Base-by-base conservation (phyloP, 148 eudicot species). In the Fagopyrum tataricum region DNA sequence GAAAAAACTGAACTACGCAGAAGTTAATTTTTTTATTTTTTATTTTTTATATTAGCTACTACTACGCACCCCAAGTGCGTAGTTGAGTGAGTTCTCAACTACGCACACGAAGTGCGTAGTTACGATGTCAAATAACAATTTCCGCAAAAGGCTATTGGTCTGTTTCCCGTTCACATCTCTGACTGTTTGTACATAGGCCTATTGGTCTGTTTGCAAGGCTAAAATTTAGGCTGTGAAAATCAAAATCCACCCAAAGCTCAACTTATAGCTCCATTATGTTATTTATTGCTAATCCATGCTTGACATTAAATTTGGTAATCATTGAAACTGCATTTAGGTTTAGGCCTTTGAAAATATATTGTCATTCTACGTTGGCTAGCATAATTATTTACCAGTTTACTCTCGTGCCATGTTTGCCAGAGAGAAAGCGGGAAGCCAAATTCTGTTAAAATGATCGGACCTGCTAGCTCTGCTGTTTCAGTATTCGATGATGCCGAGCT, bases 401-500 rank as follows among this genome's bases (percentile, higher is more conserved):
- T 2, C 1, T 20, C 20, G 24, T 55, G 23, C 11, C 26, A 61
- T 46, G 49, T 46, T 13, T 31, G 37, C 37, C 86, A 91, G 98
- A 88, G 97, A 79, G 90, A 78, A 76, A 75, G 49, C 78, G 87
- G 82, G 76, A 84, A 84, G 84, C 73, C 71, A 52, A 86, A 78
- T 79, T 78, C 91, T 76, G 76, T 79, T 69, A 72, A 85, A 71
- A 84, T 86, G 89, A 91, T 89, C 72, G 97, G 89, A 53, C 87
- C 91, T 79, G 78, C 97, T 41, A 84, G 80, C 77, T 91, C 98
- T 76, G 91, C 93, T 58, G 79, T 78, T 62, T 84, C 96, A 31
- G 88, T 87, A 10, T 91, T 95, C 73, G 83, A 81, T 67, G 82
- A 79, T 69, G 93, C 98, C 23, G 98, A 95, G 84, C 78, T 95